Base-by-base conservation (phyloP, 2,329 filamentous ascomycete species). In the Fusarium domesticum region DNA sequence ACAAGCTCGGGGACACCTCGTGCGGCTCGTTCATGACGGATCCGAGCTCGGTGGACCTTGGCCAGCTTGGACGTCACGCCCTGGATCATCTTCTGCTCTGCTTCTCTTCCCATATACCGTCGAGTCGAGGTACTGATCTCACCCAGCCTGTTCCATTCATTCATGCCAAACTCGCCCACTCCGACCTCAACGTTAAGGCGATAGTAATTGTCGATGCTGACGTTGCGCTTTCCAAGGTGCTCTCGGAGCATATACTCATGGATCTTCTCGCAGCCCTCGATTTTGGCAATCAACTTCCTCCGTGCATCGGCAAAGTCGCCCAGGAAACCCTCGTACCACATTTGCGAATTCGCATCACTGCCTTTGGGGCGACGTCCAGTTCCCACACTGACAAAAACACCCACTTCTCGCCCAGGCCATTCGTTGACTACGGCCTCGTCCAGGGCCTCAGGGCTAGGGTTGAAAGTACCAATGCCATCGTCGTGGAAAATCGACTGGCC, bases 91-190 rank as follows among this genome's bases (percentile, higher is more conserved):
- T 72, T 77, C 64, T 95, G 87, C 45, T 95, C 85, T 1, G 83
- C 82, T 10, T 78, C 75, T 49, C 84, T 84, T 6, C 76, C 73
- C 41, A 98, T 78, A 63, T 97, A 98, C 51, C 85, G 81, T 55
- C 88, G 80, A 0, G 93, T 98, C 62, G 85, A 85, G 12, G 89
- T 96, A 71, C 89, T 96, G 69, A 98, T 97, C 40, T 96, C 92
- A 18, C 88, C 85, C n/a, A 97, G 72, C 4, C 91, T 82, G 59
- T 89, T 81, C 93, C 93, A 98, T 65, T 97, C 93, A 63, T 97
- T 98, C 90, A 98, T 97, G 39, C 88, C 92, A 64, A 96, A 97
- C 63, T 97, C 93, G 41, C 92, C 91, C 3, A 97, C 91, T 1
- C 92, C 93, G 14, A 96, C 84, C 63, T 97, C 91, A 32, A 97